Evolutionary conservation across 2,329 filamentous ascomycete genomes (phyloP).

Genomic region (Clathrospora elynae): DNA sequence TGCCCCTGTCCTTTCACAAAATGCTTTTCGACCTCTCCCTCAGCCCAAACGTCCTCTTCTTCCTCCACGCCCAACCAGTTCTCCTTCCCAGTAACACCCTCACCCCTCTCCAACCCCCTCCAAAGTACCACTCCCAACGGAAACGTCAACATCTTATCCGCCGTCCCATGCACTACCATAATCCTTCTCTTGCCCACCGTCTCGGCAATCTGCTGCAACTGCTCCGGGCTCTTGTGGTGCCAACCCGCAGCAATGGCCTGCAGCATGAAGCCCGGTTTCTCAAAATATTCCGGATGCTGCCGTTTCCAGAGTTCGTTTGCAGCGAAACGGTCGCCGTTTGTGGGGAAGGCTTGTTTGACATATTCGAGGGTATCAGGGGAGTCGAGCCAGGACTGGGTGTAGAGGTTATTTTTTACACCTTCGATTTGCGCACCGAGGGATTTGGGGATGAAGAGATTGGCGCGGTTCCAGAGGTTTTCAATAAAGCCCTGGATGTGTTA

Average conservation of each 20-base stretch:
- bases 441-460: conserved; percentile 69
- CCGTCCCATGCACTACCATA: conserved; percentile 74
- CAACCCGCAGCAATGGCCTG: conserved; percentile 80
- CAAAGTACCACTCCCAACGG: conserved; percentile 72
- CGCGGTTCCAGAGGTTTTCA: conserved; percentile 65
- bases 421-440: conserved; percentile 68
- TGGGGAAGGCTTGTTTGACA: conserved; percentile 63
- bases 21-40: conserved; percentile 57
- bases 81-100: conserved; percentile 41
- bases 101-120: conserved; percentile 65
- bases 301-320: conserved; percentile 79
- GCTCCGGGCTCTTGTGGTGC: conserved; percentile 73
- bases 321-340: conserved; percentile 80
- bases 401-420: conserved; percentile 69
- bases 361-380: conserved; percentile 60
- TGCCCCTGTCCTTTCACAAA: conserved; percentile 77
- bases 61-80: conserved; percentile 42
- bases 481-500: conserved; percentile 57
- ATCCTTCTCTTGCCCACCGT: conserved; percentile 74
- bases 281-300: conserved; percentile 64
- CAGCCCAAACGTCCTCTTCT: conserved; percentile 44
- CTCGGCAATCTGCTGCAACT: conserved; percentile 70
- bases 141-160: conserved; percentile 77
- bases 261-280: conserved; percentile 70
- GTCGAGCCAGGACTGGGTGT: conserved; percentile 66